Evolutionary conservation across 2,329 filamentous ascomycete species (phyloP), one percentile per base, ranked within the genome.

Genomic region (Alternaria triticimaculans): DNA sequence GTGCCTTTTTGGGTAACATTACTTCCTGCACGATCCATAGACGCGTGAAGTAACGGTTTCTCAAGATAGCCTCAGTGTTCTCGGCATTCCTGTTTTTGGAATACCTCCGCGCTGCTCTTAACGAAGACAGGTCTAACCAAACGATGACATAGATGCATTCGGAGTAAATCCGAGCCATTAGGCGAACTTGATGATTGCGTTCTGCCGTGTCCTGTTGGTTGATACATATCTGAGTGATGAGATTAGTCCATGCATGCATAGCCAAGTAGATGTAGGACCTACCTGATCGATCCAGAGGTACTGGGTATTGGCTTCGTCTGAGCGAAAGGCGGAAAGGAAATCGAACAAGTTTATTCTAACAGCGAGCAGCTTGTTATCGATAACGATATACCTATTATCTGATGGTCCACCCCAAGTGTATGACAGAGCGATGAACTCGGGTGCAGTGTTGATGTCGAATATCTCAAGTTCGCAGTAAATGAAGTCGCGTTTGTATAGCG

Each of bases 21-120:
- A 58, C 25, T 30, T 64, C 57, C 37, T 66, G 57, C 21, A 66
- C 48, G 26, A 64, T 64, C 61, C 64, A 66, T 3, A 60, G 28
- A 25, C 61, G 50, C 6, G 18, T 54, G 45, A 63, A 66, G 26
- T 64, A 64, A 23, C 15, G 45, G 25, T 58, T 56, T n/a, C 15
- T 15, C 25, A 33, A 0, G 18, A 51, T n/a, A 20, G 26, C 26
- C 11, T 51, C 18, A 10, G 48, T 51, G 6, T 51, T 51, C 18
- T 14, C 48, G 1, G 26, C 18, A 12, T 21, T 33, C 2, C n/a
- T 33, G 26, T 18, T 51, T 11, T 41, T 28, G 15, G 49, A 46
- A 3, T 37, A 60, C 41, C 28, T 51, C 7, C 49, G 48, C 0
- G 49, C 49, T 18, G 23, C 49, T 18, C n/a, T 37, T 6, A 23